Evolutionary conservation across 176 grass and related monocot genomes (phyloP).

Genomic region (Carex parvula): DNA sequence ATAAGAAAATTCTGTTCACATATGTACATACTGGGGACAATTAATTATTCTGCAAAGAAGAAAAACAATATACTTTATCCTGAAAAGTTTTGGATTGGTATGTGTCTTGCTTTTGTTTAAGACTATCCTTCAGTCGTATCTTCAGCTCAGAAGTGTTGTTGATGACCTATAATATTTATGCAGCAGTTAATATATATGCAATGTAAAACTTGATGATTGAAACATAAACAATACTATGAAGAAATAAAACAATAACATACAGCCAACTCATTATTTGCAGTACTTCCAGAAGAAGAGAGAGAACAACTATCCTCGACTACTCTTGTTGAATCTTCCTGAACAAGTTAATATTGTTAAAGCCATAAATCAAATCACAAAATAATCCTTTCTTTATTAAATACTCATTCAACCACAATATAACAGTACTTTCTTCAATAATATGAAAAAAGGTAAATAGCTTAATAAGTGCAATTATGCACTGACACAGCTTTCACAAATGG

Average conservation of each 20-base stretch:
- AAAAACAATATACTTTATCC: background rate
- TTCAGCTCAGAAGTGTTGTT: slow-evolving; percentile 39
- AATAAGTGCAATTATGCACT: background rate
- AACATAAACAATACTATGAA: background rate
- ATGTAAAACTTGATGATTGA: background rate
- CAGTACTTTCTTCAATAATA: background rate
- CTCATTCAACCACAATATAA: background rate
- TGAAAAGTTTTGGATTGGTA: background rate
- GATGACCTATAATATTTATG: slow-evolving; percentile 21
- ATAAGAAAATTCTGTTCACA: slow-evolving; percentile 13
- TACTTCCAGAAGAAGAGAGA: background rate
- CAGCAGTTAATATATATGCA: background rate
- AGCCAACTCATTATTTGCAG: slow-evolving; percentile 2
- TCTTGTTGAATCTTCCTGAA: background rate
- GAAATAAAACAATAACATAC: slow-evolving; percentile 16
- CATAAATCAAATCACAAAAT: background rate
- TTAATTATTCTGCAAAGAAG: background rate
- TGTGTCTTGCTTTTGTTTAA: slow-evolving; percentile 40
- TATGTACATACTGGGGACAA: background rate
- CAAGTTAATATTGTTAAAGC: background rate
- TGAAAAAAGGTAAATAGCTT: background rate
- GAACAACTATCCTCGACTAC: background rate
- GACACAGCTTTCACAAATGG: background rate
- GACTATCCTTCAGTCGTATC: slow-evolving; percentile 28
- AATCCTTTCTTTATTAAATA: background rate